phyloP scores from a whole-genome alignment of 768 basidiomycete species.

The Porphyrellus cyaneotinctus region DNA sequence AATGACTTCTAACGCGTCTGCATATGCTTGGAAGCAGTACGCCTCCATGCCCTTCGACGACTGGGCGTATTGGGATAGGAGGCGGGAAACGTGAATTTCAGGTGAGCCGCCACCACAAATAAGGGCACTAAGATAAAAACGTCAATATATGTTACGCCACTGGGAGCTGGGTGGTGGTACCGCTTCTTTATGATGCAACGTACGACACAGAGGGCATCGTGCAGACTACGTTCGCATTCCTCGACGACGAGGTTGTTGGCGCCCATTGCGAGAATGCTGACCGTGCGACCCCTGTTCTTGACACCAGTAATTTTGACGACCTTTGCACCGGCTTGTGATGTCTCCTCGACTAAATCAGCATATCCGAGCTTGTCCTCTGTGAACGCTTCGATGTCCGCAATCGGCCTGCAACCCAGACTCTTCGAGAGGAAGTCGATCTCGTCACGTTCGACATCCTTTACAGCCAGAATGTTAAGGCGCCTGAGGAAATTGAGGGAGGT shows the following conservation, averaged over 20 bases:
- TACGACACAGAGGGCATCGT: slow-evolving; percentile 98
- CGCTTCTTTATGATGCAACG: slow-evolving; percentile 97
- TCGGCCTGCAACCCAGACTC: slow-evolving; percentile 90
- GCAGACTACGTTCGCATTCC: slow-evolving; percentile 94
- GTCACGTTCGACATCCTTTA: slow-evolving; percentile 97
- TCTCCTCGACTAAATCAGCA: slow-evolving; percentile 93
- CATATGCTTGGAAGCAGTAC: slow-evolving; percentile 98
- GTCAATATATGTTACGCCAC: background rate
- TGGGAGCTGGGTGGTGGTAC: slow-evolving; percentile 40
- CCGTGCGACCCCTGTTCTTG: slow-evolving; percentile 91
- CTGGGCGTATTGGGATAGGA: slow-evolving; percentile 86
- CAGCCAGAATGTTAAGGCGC: slow-evolving; percentile 90
- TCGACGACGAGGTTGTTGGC: slow-evolving; percentile 90
- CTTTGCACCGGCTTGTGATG: slow-evolving; percentile 74
- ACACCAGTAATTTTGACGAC: slow-evolving; percentile 94
- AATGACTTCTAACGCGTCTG: slow-evolving; percentile 96
- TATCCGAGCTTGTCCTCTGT: slow-evolving; percentile 97
- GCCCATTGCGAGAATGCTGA: slow-evolving; percentile 94
- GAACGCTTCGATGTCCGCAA: slow-evolving; percentile 97
- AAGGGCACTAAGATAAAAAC: slow-evolving; percentile 55
- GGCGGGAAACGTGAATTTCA: slow-evolving; percentile 93
- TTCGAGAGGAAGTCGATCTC: slow-evolving; percentile 97
- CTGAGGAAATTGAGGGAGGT: slow-evolving; percentile 96
- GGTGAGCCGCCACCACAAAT: slow-evolving; percentile 97
- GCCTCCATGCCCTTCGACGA: slow-evolving; percentile 97